phyloP scores from a whole-genome alignment of 352 stramenopile genomes.

The Globisporangium echinulatum region DNA sequence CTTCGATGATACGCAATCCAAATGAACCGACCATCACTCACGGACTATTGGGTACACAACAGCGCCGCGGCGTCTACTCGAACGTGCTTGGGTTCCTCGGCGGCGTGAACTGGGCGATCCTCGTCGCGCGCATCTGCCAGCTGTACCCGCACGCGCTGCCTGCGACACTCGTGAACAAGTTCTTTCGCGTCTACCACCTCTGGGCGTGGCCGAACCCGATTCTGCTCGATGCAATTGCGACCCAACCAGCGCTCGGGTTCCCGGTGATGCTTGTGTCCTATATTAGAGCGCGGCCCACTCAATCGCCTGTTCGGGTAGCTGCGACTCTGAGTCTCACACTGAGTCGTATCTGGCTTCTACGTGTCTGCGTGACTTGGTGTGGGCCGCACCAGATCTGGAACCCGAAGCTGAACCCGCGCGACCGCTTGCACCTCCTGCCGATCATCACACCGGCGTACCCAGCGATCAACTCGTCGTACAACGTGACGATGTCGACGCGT shows the following conservation, averaged over 20 bases:
- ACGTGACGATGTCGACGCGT: conserved; percentile 76
- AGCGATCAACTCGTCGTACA: conserved; percentile 77
- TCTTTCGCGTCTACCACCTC: conserved; percentile 72
- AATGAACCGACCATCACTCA: no score
- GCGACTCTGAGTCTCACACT: no score
- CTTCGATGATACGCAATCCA: no score
- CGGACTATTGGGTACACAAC: no score
- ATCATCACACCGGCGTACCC: conserved; percentile 85
- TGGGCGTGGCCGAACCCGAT: conserved; percentile 83
- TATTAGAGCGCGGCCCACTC: no score
- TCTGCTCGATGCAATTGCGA: conserved; percentile 55
- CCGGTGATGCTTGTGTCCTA: no score
- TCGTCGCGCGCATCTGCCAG: conserved; percentile 84
- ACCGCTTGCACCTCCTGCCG: conserved; percentile 79
- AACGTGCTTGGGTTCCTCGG: conserved; percentile 81
- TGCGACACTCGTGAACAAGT: conserved; percentile 64
- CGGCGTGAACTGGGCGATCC: conserved; percentile 79
- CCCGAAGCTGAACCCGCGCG: conserved; percentile 64
- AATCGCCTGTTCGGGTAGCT: no score
- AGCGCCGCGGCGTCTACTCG: conserved; percentile 69
- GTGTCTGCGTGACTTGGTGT: no score
- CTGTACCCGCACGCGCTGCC: conserved; percentile 78
- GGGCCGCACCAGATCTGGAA: conserved; percentile 46
- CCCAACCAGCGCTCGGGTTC: conserved; percentile 19
- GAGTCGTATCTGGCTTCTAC: no score